Evolutionary conservation across 495 filamentous ascomycete species (phyloP).

Genomic region (Hypoxylon fragiforme): DNA sequence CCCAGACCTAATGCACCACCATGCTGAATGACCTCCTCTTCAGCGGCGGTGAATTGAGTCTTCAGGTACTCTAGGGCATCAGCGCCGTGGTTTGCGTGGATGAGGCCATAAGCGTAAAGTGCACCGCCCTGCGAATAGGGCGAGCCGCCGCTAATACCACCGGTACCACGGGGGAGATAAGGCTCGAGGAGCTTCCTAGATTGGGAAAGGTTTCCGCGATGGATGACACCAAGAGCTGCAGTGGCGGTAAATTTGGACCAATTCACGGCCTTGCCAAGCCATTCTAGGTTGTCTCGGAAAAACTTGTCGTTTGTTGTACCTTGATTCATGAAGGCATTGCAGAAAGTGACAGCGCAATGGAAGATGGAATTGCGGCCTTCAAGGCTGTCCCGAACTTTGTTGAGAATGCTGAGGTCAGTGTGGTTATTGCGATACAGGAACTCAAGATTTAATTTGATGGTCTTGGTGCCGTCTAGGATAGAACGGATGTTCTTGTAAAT

Average conservation of each 20-base stretch:
- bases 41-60: slow-evolving; percentile 80
- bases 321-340: slow-evolving; percentile 99
- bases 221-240: slow-evolving; percentile 93
- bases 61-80: slow-evolving; percentile 88
- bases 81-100: slow-evolving; percentile 96
- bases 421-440: slow-evolving; percentile 95
- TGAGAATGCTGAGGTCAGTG: slow-evolving; percentile 79
- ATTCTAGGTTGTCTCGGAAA: slow-evolving; percentile 96
- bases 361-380: slow-evolving; percentile 98
- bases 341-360: slow-evolving; percentile 94
- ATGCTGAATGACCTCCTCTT: slow-evolving; percentile 95
- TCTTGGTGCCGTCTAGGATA: slow-evolving; percentile 88
- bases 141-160: slow-evolving; percentile 69
- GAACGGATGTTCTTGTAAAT: slow-evolving; percentile 78
- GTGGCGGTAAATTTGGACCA: slow-evolving; percentile 99
- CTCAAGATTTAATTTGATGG: slow-evolving; percentile 90
- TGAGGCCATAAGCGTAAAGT: slow-evolving; percentile 92
- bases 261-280: slow-evolving; percentile 98
- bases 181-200: slow-evolving; percentile 92
- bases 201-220: slow-evolving; percentile 90
- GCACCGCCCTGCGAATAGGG: slow-evolving; percentile 95
- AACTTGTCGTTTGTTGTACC: slow-evolving; percentile 97
- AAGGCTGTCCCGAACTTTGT: slow-evolving; percentile 92
- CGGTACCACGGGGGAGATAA: slow-evolving; percentile 80
- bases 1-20: slow-evolving; percentile 94